These are phyloP conservation scores for Penicillium sp. DNA, from an alignment of 2,329 filamentous ascomycete species.

Conservation along the genomic window DNA sequence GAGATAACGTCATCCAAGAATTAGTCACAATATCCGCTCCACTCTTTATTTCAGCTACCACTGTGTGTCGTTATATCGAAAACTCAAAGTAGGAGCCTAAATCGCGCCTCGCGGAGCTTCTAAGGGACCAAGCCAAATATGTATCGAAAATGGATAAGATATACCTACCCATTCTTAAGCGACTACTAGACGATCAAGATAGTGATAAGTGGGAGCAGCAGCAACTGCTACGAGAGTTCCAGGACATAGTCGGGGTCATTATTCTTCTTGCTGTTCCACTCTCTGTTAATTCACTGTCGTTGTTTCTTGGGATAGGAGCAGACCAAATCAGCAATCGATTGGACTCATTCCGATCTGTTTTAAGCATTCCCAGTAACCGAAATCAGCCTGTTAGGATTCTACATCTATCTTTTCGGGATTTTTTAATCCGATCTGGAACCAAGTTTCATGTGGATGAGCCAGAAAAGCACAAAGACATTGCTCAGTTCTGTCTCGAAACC, in stretches of 20 bases:
- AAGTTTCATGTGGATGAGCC: too few species aligned
- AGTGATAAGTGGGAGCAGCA: not conserved
- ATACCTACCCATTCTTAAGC: too few species aligned
- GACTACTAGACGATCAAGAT: too few species aligned
- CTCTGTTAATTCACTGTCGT: constrained; percentile 12
- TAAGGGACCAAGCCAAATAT: too few species aligned
- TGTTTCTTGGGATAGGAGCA: too few species aligned
- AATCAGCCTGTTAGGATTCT: constrained; percentile 12
- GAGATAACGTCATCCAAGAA: not conserved
- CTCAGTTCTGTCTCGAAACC: constrained; percentile 4
- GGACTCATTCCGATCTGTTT: too few species aligned
- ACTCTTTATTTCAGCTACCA: not conserved
- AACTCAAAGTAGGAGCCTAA: too few species aligned
- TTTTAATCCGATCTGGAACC: constrained; percentile 21
- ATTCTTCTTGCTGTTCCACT: constrained; percentile 25
- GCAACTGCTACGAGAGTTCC: constrained; percentile 11
- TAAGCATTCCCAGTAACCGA: too few species aligned
- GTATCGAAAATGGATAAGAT: too few species aligned
- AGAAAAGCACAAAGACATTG: not conserved
- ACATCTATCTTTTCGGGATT: constrained; percentile 37
- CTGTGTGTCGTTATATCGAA: not conserved
- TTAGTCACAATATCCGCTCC: constrained; percentile 2
- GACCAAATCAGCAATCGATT: too few species aligned
- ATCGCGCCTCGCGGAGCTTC: too few species aligned
- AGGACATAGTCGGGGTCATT: constrained; percentile 23